phyloP scores from a whole-genome alignment of 2,329 filamentous ascomycete species.

The Nigrospora oryzae region DNA sequence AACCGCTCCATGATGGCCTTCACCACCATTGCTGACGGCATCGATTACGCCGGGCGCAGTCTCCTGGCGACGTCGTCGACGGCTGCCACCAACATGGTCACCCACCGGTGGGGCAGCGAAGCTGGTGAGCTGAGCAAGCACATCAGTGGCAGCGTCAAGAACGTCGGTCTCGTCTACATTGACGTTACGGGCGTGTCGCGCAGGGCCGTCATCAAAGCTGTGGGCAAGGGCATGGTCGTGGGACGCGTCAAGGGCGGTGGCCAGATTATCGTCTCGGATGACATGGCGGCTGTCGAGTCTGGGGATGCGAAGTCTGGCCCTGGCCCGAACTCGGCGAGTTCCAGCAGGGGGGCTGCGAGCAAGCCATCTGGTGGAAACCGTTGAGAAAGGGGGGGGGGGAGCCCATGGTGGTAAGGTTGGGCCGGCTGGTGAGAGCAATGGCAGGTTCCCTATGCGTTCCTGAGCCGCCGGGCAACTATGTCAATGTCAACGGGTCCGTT shows the following conservation, averaged over 20 bases:
- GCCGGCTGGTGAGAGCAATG: too few relatives aligned
- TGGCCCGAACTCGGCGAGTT: background rate
- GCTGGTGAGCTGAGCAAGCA: constrained; percentile 70
- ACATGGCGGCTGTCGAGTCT: constrained; percentile 13
- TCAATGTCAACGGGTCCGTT: too few relatives aligned
- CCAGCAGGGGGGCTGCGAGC: background rate
- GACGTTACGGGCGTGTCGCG: constrained; percentile 90
- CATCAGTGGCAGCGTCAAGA: constrained; percentile 82
- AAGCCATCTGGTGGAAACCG: background rate
- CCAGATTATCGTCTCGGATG: constrained; percentile 63
- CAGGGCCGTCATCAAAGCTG: constrained; percentile 83
- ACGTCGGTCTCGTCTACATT: constrained; percentile 94
- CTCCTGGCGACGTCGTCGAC: constrained; percentile 65
- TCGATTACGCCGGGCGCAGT: constrained; percentile 77
- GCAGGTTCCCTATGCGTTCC: too few relatives aligned
- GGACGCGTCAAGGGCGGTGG: constrained; percentile 70
- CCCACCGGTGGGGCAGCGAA: constrained; percentile 82
- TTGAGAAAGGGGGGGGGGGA: too few relatives aligned
- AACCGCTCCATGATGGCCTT: constrained; percentile 98
- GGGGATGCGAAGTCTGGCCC: background rate
- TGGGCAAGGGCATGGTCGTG: constrained; percentile 93
- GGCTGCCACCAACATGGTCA: constrained; percentile 78
- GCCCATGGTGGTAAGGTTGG: too few relatives aligned
- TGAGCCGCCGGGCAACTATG: too few relatives aligned
- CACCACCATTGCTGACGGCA: constrained; percentile 85